These are phyloP conservation scores for Cladosporium sp. DNA, from an alignment of 2,329 filamentous ascomycete genomes.

Conservation along the genomic window DNA sequence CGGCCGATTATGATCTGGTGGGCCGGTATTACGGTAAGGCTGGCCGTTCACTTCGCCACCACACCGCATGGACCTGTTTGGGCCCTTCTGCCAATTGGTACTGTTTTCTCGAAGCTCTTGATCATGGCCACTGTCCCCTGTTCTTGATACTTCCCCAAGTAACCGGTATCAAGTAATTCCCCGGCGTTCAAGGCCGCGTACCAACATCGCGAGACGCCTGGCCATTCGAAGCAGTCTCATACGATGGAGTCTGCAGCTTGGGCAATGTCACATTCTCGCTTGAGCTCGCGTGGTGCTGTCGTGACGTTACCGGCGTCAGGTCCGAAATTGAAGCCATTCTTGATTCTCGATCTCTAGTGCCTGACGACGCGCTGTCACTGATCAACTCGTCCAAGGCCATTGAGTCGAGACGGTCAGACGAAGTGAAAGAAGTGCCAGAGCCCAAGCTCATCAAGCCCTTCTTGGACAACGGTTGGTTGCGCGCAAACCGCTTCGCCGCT, in stretches of 20 bases:
- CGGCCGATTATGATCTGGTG: no score
- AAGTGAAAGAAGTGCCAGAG: constrained; percentile 36
- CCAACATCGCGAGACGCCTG: not conserved
- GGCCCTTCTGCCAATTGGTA: no score
- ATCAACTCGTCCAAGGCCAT: constrained; percentile 36
- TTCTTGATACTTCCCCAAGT: no score
- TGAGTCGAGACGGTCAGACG: constrained; percentile 25
- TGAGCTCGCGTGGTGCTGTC: constrained; percentile 4
- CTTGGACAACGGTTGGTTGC: constrained; percentile 25
- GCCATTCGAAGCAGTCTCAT: not conserved
- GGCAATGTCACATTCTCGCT: not conserved
- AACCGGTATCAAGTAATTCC: not conserved
- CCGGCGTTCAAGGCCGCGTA: not conserved
- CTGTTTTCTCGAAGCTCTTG: no score
- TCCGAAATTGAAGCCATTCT: constrained; percentile 32
- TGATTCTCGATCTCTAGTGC: constrained; percentile 42
- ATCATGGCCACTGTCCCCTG: no score
- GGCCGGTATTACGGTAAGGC: no score
- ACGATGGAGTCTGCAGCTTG: not conserved
- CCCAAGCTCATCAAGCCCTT: constrained; percentile 45
- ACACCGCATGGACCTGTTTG: no score
- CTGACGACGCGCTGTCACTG: constrained; percentile 48
- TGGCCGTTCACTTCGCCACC: no score
- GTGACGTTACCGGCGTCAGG: constrained; percentile 16
- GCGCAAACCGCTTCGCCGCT: constrained; percentile 58